Percentiles rank a stretch among this genome's conserved stretches.
These are phyloP conservation scores for Paulownia fortunei DNA, from an alignment of 257 asterid genomes.

Conservation along the genomic window DNA sequence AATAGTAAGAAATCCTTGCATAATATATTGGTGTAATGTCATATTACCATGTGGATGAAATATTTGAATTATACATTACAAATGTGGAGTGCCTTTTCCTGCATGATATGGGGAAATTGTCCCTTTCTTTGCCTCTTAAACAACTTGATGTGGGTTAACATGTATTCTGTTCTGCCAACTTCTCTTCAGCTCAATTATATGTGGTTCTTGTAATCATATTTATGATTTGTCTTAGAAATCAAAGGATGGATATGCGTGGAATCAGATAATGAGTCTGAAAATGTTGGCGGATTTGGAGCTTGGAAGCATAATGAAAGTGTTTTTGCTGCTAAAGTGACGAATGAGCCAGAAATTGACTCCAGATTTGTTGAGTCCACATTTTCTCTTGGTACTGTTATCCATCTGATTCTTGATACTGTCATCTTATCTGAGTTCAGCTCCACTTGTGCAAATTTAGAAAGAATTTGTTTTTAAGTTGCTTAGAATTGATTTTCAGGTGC, in stretches of 20 bases:
- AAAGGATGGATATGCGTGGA: conserved; percentile 61
- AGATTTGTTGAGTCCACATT: conserved; percentile 45
- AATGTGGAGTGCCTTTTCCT: conserved; percentile 2
- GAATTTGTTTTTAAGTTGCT: conserved; percentile 24
- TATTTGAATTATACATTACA: not conserved
- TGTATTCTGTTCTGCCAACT: not conserved
- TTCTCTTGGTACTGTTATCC: conserved; percentile 46
- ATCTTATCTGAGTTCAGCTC: conserved; percentile 25
- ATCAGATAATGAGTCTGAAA: conserved; percentile 73
- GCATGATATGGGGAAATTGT: conserved; percentile 8
- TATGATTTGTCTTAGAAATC: conserved; percentile 42
- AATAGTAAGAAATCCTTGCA: not conserved
- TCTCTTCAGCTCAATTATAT: conserved; percentile 18
- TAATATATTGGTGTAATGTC: not conserved
- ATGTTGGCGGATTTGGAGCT: conserved; percentile 33
- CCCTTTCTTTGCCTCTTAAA: not conserved
- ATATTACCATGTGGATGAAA: not conserved
- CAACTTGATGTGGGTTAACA: conserved; percentile 6
- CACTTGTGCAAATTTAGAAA: conserved; percentile 15
- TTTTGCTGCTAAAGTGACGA: conserved; percentile 40
- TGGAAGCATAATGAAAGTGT: conserved; percentile 41
- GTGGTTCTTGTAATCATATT: conserved; percentile 6
- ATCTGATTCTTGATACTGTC: conserved; percentile 21
- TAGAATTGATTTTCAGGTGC: conserved; percentile 44
- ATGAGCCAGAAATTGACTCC: conserved; percentile 43